phyloP scores from a whole-genome alignment of 768 basidiomycete species.

The Candolleomyces efflorescens region DNA sequence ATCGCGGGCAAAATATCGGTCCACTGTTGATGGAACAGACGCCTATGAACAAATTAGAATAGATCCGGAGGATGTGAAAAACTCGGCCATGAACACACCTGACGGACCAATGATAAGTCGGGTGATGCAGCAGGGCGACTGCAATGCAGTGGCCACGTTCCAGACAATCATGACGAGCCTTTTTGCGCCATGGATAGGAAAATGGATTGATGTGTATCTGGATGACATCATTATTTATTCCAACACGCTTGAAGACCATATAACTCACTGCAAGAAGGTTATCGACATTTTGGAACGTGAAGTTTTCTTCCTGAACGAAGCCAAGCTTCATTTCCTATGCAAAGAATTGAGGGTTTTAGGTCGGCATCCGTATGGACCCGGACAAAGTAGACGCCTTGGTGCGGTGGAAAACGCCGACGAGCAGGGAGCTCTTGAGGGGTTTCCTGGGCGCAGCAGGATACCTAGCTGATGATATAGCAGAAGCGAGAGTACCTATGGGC shows the following conservation, averaged over 20 bases:
- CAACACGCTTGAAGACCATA: slow-evolving; percentile 26
- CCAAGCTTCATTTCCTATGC: slow-evolving; percentile 4
- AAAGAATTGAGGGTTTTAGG: slow-evolving; percentile 28
- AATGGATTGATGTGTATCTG: slow-evolving; percentile 26
- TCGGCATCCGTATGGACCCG: slow-evolving; percentile 32
- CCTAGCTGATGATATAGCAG: slow-evolving; percentile 20
- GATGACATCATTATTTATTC: slow-evolving; percentile 27
- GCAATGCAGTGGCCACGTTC: slow-evolving; percentile 33
- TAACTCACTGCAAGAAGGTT: slow-evolving; percentile 18
- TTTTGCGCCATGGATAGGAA: slow-evolving; percentile 25
- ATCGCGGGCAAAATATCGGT: slow-evolving; percentile 15
- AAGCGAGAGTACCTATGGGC: slow-evolving; percentile 25
- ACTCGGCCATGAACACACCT: slow-evolving; percentile 26
- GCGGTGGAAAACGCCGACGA: slow-evolving; percentile 11
- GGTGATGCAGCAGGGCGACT: slow-evolving; percentile 28
- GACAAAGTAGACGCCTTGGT: slow-evolving; percentile 26
- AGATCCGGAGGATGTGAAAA: slow-evolving; percentile 18
- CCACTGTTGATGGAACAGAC: slow-evolving; percentile 28
- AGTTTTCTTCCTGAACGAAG: slow-evolving; percentile 18
- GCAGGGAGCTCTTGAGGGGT: slow-evolving; percentile 19
- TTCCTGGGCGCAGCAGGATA: slow-evolving; percentile 35
- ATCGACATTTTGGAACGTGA: slow-evolving; percentile 19
- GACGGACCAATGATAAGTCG: slow-evolving; percentile 38
- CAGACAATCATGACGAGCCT: slow-evolving; percentile 41
- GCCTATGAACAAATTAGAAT: slow-evolving; percentile 33